These are phyloP conservation scores for Hamigera avellanea DNA, from an alignment of 495 filamentous ascomycete species.

Conservation along the genomic window DNA sequence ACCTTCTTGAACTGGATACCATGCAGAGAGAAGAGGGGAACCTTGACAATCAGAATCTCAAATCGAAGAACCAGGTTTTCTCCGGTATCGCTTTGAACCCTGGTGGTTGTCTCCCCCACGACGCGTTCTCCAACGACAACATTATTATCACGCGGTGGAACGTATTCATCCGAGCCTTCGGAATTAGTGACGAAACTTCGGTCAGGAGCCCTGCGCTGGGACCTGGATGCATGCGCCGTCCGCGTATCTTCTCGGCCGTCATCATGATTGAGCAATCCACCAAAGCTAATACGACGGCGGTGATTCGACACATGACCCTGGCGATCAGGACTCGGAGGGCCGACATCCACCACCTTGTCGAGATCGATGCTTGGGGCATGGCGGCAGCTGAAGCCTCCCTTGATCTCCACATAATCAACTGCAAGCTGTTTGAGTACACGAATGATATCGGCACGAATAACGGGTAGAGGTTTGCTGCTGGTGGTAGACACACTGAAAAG, in stretches of 20 bases:
- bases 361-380: constrained; percentile 85
- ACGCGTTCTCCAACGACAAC: constrained; percentile 33
- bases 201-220: constrained; percentile 37
- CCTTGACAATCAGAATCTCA: constrained; percentile 96
- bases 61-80: constrained; percentile 74
- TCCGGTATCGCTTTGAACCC: constrained; percentile 77
- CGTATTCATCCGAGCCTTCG: constrained; percentile 65
- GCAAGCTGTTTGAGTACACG: constrained; percentile 75
- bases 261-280: constrained; percentile 52
- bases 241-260: constrained; percentile 35
- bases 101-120: constrained; percentile 71
- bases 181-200: constrained; percentile 64
- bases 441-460: constrained; percentile 86
- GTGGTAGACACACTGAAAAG: constrained; percentile 97
- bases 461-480: constrained; percentile 72
- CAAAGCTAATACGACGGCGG: constrained; percentile 73
- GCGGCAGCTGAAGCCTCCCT: constrained; percentile 81
- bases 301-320: constrained; percentile 46
- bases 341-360: constrained; percentile 51
- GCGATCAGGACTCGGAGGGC: constrained; percentile 42
- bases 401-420: constrained; percentile 87
- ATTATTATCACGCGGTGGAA: constrained; percentile 30
- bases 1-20: constrained; percentile 98
- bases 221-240: constrained; percentile 12
- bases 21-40: constrained; percentile 83